phyloP scores from a whole-genome alignment of 164 flowering plant genomes.

The Kalanchoe fedtschenkoi region DNA sequence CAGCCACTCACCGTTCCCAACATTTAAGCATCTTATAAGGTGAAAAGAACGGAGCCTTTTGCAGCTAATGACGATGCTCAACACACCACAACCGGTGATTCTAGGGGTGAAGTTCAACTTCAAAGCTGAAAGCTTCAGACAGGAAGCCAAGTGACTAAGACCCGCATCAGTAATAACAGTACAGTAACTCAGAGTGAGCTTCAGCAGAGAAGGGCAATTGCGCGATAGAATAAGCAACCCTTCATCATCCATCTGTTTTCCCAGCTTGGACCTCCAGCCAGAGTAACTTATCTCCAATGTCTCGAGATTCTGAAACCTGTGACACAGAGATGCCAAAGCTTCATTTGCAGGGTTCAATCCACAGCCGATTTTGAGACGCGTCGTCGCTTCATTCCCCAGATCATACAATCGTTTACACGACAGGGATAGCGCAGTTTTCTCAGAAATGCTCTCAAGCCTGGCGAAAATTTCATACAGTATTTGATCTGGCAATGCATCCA shows the following conservation, averaged over 20 bases:
- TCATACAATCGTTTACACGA: conserved; percentile 45
- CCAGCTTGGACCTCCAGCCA: conserved; percentile 79
- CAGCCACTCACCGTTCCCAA: conserved; percentile 68
- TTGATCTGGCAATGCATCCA: conserved; percentile 67
- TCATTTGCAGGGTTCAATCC: conserved; percentile 71
- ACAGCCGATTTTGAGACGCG: conserved; percentile 56
- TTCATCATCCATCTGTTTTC: conserved; percentile 69
- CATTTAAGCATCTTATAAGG: conserved; percentile 62
- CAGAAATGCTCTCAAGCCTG: conserved; percentile 35
- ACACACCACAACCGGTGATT: conserved; percentile 65
- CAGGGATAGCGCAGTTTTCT: conserved; percentile 52
- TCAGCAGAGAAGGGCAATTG: conserved; percentile 37
- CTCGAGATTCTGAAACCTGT: conserved; percentile 44
- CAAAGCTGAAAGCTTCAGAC: conserved; percentile 52
- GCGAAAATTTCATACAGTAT: conserved; percentile 53
- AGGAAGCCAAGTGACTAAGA: conserved; percentile 47
- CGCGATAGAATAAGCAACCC: conserved; percentile 53
- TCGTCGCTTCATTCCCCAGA: conserved; percentile 54
- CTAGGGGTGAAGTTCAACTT: conserved; percentile 59
- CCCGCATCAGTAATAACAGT: conserved; percentile 68
- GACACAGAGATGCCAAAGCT: conserved; percentile 56
- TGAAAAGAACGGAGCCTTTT: conserved; percentile 50
- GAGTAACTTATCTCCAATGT: conserved; percentile 56
- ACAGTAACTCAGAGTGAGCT: conserved; percentile 64
- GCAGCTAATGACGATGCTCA: conserved; percentile 62